These are phyloP conservation scores for Talinum fruticosum DNA, from an alignment of 148 eudicot genomes.

Conservation along the genomic window DNA sequence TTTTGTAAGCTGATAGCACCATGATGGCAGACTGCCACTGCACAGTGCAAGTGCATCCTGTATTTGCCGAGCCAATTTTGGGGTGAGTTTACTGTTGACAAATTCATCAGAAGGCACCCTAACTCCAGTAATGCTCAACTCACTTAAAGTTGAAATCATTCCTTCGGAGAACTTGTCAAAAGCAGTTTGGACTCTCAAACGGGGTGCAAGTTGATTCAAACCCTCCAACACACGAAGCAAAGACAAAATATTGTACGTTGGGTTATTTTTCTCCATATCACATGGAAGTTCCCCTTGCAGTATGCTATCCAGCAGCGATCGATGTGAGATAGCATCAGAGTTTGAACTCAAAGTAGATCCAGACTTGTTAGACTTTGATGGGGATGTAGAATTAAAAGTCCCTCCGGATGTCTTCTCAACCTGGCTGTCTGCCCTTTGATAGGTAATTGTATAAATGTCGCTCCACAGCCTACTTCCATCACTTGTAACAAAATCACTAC, in stretches of 20 bases:
- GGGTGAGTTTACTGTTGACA: slow-evolving; percentile 83
- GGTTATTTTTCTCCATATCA: slow-evolving; percentile 75
- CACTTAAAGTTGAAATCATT: slow-evolving; percentile 52
- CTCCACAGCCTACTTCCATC: slow-evolving; percentile 90
- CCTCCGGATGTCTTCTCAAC: slow-evolving; percentile 48
- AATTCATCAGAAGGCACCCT: slow-evolving; percentile 76
- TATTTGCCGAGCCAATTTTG: slow-evolving; percentile 90
- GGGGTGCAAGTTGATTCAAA: slow-evolving; percentile 94
- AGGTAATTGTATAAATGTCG: slow-evolving; percentile 79
- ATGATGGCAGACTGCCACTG: slow-evolving; percentile 95
- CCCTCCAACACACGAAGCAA: slow-evolving; percentile 87
- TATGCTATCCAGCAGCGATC: slow-evolving; percentile 81
- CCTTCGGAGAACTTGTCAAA: slow-evolving; percentile 77
- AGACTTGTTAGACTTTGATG: slow-evolving; percentile 47
- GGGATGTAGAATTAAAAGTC: slow-evolving; percentile 35
- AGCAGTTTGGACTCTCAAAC: slow-evolving; percentile 64
- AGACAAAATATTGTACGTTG: slow-evolving; percentile 78
- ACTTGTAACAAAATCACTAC: slow-evolving; percentile 56
- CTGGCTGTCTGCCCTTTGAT: slow-evolving; percentile 70
- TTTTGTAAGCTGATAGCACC: slow-evolving; percentile 96
- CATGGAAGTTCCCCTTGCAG: slow-evolving; percentile 93
- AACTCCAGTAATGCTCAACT: slow-evolving; percentile 42
- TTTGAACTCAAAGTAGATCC: slow-evolving; percentile 43
- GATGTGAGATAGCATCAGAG: slow-evolving; percentile 38
- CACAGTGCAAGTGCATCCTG: slow-evolving; percentile 98